A percentile compares a stretch with the other conserved stretches of the same genome.
Evolutionary conservation across 2,329 filamentous ascomycete species (phyloP).

Genomic region (Microcyclospora tardicrescens): DNA sequence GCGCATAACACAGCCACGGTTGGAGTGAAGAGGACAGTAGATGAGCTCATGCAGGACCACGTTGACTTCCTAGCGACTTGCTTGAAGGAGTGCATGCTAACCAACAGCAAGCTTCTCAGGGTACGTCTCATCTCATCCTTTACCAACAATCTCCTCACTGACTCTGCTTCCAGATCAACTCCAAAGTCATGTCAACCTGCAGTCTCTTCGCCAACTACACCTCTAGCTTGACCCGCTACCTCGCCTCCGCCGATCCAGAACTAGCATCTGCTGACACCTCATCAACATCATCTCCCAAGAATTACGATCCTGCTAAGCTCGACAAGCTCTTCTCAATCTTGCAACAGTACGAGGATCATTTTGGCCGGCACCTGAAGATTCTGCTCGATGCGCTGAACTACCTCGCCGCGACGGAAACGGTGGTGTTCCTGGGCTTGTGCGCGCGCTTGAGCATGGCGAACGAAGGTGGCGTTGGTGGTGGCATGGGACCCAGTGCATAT

Average conservation of each 20-base stretch:
- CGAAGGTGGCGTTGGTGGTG: slow-evolving; percentile 40
- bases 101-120: slow-evolving; percentile 84
- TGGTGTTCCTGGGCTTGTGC: slow-evolving; percentile 79
- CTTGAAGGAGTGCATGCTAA: slow-evolving; percentile 97
- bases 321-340: slow-evolving; percentile 76
- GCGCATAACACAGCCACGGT: background rate
- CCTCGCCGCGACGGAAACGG: slow-evolving; percentile 92
- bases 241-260: slow-evolving; percentile 73
- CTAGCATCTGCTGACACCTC: slow-evolving; percentile 39
- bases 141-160: slow-evolving; percentile 3
- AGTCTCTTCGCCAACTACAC: slow-evolving; percentile 88
- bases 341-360: slow-evolving; percentile 84
- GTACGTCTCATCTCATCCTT: slow-evolving; percentile 38
- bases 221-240: slow-evolving; percentile 68
- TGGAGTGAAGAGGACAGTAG: slow-evolving; percentile 57
- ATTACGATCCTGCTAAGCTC: slow-evolving; percentile 44
- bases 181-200: slow-evolving; percentile 92
- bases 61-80: slow-evolving; percentile 97
- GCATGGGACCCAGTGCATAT: slow-evolving; percentile 11
- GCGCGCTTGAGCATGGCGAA: slow-evolving; percentile 70
- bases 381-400: slow-evolving; percentile 91
- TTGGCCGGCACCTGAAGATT: slow-evolving; percentile 83
- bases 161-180: slow-evolving; percentile 59
- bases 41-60: slow-evolving; percentile 97
- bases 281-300: slow-evolving; percentile 16